These are phyloP conservation scores for Lentinula boryana DNA, from an alignment of 768 basidiomycete species.

Conservation along the genomic window DNA sequence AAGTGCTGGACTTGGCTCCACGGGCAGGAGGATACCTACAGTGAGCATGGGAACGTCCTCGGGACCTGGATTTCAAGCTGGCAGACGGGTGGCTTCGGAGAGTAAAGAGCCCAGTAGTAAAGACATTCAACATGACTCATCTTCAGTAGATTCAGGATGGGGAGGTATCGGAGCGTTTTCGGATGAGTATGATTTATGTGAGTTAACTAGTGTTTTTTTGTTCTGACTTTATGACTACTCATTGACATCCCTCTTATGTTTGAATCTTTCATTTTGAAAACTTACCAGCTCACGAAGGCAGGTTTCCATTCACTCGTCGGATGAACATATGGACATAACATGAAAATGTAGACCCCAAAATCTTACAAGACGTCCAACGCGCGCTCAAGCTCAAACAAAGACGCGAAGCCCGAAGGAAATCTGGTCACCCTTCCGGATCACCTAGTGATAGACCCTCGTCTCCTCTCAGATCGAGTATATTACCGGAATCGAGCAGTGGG, in stretches of 20 bases:
- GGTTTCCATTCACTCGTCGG: slow-evolving; percentile 14
- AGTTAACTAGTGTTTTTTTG: slow-evolving; percentile 21
- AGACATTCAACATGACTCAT: not conserved
- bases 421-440: slow-evolving; percentile 8
- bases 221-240: slow-evolving; percentile 8
- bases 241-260: too few relatives aligned
- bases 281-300: slow-evolving; percentile 66
- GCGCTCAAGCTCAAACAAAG: slow-evolving; percentile 69
- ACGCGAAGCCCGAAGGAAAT: slow-evolving; percentile 57
- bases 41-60: not conserved
- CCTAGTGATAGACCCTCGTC: not conserved
- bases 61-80: not conserved
- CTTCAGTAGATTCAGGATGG: not conserved
- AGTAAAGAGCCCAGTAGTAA: not conserved
- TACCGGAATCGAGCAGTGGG: not conserved
- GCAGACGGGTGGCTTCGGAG: not conserved
- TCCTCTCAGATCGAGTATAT: not conserved
- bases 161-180: slow-evolving; percentile 30
- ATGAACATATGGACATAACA: not conserved
- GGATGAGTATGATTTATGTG: slow-evolving; percentile 75
- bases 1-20: not conserved
- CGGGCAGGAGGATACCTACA: not conserved
- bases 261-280: not conserved
- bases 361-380: slow-evolving; percentile 75
- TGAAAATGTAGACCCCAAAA: slow-evolving; percentile 56